phyloP scores from a whole-genome alignment of 495 filamentous ascomycete genomes.

The Apodospora peruviana region DNA sequence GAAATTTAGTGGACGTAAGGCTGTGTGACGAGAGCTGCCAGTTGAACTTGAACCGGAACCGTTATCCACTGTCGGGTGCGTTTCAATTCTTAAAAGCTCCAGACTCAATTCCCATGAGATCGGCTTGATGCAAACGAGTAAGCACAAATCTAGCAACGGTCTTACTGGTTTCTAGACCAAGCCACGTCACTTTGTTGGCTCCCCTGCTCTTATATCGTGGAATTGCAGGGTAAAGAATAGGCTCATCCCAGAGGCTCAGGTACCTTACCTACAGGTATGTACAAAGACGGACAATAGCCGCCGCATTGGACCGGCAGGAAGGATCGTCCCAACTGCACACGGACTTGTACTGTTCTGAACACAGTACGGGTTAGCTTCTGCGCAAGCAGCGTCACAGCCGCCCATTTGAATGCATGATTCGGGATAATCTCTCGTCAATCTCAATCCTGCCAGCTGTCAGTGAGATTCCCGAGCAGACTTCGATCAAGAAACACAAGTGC shows the following conservation, averaged over 20 bases:
- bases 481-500: too few relatives aligned
- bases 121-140: neutral
- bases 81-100: neutral
- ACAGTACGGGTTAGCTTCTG: neutral
- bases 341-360: neutral
- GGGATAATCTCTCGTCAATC: neutral
- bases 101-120: neutral
- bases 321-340: neutral
- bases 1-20: neutral
- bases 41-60: neutral
- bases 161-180: too few relatives aligned
- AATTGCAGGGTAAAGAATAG: too few relatives aligned
- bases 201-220: too few relatives aligned
- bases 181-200: neutral
- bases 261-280: neutral
- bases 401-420: too few relatives aligned
- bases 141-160: neutral
- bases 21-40: neutral
- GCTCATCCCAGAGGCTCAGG: too few relatives aligned
- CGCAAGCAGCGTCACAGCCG: neutral
- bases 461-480: neutral
- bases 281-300: neutral
- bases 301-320: neutral
- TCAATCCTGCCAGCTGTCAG: neutral
- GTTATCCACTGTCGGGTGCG: neutral